Evolutionary conservation across 148 eudicot genomes (phyloP).

Genomic region (Mesembryanthemum crystallinum): DNA sequence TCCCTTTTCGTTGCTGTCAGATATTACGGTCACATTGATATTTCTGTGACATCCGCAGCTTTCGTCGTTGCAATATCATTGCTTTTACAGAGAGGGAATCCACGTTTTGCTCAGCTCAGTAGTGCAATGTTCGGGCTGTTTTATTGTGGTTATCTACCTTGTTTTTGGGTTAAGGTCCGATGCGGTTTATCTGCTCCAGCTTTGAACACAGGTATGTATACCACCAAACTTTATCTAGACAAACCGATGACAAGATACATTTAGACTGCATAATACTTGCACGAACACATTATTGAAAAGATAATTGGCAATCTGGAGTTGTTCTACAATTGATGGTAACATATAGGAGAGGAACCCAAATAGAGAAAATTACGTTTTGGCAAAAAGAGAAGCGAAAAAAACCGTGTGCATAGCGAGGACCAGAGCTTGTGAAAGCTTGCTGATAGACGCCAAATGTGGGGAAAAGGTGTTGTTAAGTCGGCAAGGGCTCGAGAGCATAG

Average conservation of each 20-base stretch:
- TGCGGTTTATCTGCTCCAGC: slow-evolving; percentile 84
- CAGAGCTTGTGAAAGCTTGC: too few species aligned
- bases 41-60: slow-evolving; percentile 86
- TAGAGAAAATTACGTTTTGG: too few species aligned
- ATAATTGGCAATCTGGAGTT: too few species aligned
- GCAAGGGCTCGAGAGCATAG: too few species aligned
- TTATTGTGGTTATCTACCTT: slow-evolving; percentile 95
- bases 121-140: slow-evolving; percentile 91
- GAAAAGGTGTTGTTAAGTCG: too few species aligned
- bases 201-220: slow-evolving; percentile 77
- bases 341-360: too few species aligned
- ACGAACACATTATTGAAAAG: too few species aligned
- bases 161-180: slow-evolving; percentile 94
- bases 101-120: slow-evolving; percentile 94
- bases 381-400: too few species aligned
- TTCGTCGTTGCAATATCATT: slow-evolving; percentile 75
- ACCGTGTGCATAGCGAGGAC: too few species aligned
- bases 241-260: slow-evolving; percentile 1
- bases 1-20: slow-evolving; percentile 35
- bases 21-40: slow-evolving; percentile 82
- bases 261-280: too few species aligned
- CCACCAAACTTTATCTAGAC: not conserved
- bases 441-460: too few species aligned
- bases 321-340: too few species aligned
- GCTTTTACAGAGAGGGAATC: slow-evolving; percentile 88